A percentile compares a stretch with the other conserved stretches of the same genome.
Evolutionary conservation across 495 filamentous ascomycete genomes (phyloP).

Genomic region (Penicillium flavigenum): DNA sequence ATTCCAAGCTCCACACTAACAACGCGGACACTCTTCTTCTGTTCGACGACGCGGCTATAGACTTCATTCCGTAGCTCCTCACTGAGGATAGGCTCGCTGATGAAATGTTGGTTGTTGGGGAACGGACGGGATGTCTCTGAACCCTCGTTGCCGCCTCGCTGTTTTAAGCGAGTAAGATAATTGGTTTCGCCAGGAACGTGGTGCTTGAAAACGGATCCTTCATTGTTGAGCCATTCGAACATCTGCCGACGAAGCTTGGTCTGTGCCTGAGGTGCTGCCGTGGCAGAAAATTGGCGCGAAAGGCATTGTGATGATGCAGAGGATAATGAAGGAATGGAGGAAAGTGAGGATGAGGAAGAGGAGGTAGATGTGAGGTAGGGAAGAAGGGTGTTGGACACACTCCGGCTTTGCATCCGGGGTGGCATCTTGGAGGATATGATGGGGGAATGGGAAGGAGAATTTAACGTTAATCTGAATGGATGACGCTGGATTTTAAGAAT

Average conservation of each 20-base stretch:
- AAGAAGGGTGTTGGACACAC: slow-evolving; percentile 40
- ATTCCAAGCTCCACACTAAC: slow-evolving; percentile 78
- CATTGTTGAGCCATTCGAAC: slow-evolving; percentile 65
- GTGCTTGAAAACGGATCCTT: slow-evolving; percentile 55
- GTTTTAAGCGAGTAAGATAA: slow-evolving; percentile 55
- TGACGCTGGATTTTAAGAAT: background rate
- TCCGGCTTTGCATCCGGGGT: slow-evolving; percentile 45
- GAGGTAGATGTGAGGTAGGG: slow-evolving; percentile 37
- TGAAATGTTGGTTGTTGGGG: slow-evolving; percentile 70
- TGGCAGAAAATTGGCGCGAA: slow-evolving; percentile 50
- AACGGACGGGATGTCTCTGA: slow-evolving; percentile 54
- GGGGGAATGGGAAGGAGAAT: background rate
- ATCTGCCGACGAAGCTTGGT: slow-evolving; percentile 57
- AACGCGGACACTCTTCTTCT: slow-evolving; percentile 67
- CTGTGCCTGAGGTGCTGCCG: slow-evolving; percentile 44
- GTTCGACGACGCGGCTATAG: slow-evolving; percentile 60
- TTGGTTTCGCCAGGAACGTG: slow-evolving; percentile 62
- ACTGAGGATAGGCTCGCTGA: slow-evolving; percentile 70
- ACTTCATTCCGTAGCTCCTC: slow-evolving; percentile 75
- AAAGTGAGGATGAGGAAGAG: slow-evolving; percentile 17
- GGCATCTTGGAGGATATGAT: slow-evolving; percentile 36
- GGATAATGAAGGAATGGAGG: slow-evolving; percentile 17
- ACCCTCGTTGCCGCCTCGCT: slow-evolving; percentile 29
- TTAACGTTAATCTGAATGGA: background rate
- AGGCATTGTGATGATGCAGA: slow-evolving; percentile 25